A percentile compares a stretch with the other conserved stretches of the same genome.
These are phyloP conservation scores for Aspergillus bombycis DNA, from an alignment of 2,329 filamentous ascomycete species.

Conservation along the genomic window DNA sequence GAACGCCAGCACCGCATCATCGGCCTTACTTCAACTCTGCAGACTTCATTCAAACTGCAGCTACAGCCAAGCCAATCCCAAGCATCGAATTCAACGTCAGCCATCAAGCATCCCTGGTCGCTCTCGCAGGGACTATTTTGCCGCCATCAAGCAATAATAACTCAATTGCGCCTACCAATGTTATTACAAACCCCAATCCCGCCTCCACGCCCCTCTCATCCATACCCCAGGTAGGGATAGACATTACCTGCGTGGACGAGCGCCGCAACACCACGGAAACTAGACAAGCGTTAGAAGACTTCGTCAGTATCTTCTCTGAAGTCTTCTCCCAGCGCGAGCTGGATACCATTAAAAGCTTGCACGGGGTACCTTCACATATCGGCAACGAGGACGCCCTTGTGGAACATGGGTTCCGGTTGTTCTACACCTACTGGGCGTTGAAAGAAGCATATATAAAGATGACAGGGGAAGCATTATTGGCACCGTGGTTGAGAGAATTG, in stretches of 20 bases:
- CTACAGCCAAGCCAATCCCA: conserved; percentile 14
- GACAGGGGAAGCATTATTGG: conserved; percentile 65
- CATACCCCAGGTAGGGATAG: conserved; percentile 57
- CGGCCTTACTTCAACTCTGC: conserved; percentile 58
- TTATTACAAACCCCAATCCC: conserved; percentile 10
- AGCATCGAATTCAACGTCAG: conserved; percentile 66
- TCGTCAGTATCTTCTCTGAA: conserved; percentile 62
- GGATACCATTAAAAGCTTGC: conserved; percentile 56
- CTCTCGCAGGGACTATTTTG: conserved; percentile 55
- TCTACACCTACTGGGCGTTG: conserved; percentile 67
- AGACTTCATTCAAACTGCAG: conserved; percentile 15
- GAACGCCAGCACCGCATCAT: conserved; percentile 52
- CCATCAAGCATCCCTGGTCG: conserved; percentile 66
- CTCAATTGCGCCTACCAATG: not conserved
- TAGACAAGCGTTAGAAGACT: conserved; percentile 56
- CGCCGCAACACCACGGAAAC: conserved; percentile 52
- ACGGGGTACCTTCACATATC: conserved; percentile 16
- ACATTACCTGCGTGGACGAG: conserved; percentile 66
- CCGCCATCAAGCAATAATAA: conserved; percentile 15
- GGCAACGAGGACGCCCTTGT: conserved; percentile 39
- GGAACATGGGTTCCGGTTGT: conserved; percentile 61
- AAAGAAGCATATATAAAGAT: conserved; percentile 71
- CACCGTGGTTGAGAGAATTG: conserved; percentile 62
- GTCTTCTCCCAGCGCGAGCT: conserved; percentile 62
- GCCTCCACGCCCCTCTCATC: conserved; percentile 13